phyloP scores from a whole-genome alignment of 768 basidiomycete genomes.

The Phanerochaete sordida region DNA sequence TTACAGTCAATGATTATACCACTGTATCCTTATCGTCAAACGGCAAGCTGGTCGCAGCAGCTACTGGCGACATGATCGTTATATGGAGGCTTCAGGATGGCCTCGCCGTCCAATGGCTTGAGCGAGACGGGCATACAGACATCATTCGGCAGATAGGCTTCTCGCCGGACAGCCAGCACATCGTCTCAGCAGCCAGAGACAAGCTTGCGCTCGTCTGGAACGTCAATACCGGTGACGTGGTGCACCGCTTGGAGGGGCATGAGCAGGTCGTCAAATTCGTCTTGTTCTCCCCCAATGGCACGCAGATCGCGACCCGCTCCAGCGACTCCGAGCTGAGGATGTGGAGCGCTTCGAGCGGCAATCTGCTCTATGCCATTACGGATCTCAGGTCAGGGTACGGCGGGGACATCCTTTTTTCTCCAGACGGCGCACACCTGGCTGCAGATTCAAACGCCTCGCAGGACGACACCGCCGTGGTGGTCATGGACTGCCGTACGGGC shows the following conservation, averaged over 20 bases:
- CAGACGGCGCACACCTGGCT: constrained; percentile 16
- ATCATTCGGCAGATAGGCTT: constrained; percentile 18
- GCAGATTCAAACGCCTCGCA: constrained; percentile 4
- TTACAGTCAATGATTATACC: too few relatives aligned
- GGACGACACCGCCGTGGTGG: too few relatives aligned
- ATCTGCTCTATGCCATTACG: neutral
- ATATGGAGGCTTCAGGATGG: too few relatives aligned
- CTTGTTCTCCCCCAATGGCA: constrained; percentile 19
- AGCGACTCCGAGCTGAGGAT: constrained; percentile 19
- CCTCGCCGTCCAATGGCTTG: neutral
- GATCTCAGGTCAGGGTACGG: constrained; percentile 2
- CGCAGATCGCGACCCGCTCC: constrained; percentile 19
- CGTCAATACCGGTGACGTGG: constrained; percentile 10
- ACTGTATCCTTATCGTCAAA: too few relatives aligned
- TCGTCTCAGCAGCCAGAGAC: constrained; percentile 22
- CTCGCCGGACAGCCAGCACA: constrained; percentile 21
- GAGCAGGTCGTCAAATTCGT: constrained; percentile 10
- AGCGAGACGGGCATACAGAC: constrained; percentile 12
- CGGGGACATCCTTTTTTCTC: constrained; percentile 16
- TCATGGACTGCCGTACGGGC: constrained; percentile 13
- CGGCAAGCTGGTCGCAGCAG: too few relatives aligned
- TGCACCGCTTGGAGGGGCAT: neutral
- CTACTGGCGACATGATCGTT: too few relatives aligned
- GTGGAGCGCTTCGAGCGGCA: constrained; percentile 19
- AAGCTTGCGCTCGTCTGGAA: constrained; percentile 18